Evolutionary conservation across 257 asterid species (phyloP).

Genomic region (Nicotiana attenuata): DNA sequence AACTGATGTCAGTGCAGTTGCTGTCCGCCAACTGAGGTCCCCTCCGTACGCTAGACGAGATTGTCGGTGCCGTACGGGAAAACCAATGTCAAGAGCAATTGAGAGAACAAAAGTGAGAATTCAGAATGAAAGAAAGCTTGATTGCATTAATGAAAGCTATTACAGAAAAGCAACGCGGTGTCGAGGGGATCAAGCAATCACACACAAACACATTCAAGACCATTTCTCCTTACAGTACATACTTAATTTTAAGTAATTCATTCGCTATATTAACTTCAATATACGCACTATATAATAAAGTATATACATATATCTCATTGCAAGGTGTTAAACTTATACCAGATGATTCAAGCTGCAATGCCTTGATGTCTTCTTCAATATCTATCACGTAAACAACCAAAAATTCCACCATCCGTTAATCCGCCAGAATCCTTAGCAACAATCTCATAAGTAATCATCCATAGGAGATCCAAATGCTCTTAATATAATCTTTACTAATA

Average conservation of each 20-base stretch:
- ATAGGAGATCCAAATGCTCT: not conserved
- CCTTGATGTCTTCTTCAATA: slow-evolving; percentile 78
- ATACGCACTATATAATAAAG: not conserved
- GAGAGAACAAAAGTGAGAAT: too few species aligned
- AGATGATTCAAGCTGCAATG: slow-evolving; percentile 69
- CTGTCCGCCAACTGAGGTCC: too few species aligned
- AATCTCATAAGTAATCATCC: not conserved
- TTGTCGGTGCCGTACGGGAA: too few species aligned
- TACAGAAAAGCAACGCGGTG: too few species aligned
- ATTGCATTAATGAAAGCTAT: too few species aligned
- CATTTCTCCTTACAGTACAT: not conserved
- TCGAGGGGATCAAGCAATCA: too few species aligned
- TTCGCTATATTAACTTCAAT: not conserved
- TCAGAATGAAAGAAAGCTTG: too few species aligned
- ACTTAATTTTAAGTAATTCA: not conserved
- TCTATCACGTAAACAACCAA: slow-evolving; percentile 27
- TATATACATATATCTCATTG: not conserved
- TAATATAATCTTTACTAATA: not conserved
- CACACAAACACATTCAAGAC: not conserved
- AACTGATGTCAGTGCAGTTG: too few species aligned
- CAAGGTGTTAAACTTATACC: slow-evolving; percentile 29
- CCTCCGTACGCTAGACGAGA: too few species aligned
- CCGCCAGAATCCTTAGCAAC: not conserved
- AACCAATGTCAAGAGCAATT: too few species aligned
- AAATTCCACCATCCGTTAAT: not conserved